Evolutionary conservation across 2,329 filamentous ascomycete genomes (phyloP).

Genomic region (Elsinoe necatrix): DNA sequence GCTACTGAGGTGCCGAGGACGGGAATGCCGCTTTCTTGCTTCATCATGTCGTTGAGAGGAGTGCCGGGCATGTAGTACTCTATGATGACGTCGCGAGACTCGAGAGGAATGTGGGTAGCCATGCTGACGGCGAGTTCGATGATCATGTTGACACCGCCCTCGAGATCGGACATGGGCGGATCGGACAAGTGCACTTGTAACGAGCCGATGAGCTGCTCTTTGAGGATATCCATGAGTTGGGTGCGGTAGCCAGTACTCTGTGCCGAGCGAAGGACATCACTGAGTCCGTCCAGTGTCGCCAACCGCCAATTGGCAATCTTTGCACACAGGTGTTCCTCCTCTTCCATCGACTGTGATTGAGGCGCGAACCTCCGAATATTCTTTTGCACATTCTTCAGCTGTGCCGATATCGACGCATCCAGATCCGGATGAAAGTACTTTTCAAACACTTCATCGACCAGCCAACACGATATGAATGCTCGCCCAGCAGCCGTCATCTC

Average conservation of each 20-base stretch:
- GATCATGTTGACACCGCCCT: constrained; percentile 85
- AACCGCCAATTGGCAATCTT: constrained; percentile 92
- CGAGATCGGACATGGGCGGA: constrained; percentile 70
- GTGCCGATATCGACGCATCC: constrained; percentile 63
- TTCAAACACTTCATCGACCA: constrained; percentile 85
- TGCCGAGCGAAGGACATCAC: constrained; percentile 57
- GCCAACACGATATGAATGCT: constrained; percentile 79
- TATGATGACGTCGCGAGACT: constrained; percentile 83
- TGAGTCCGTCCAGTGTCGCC: constrained; percentile 84
- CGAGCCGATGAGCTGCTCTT: constrained; percentile 59
- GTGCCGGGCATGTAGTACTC: constrained; percentile 76
- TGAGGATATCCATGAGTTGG: constrained; percentile 49
- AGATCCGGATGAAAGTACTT: constrained; percentile 87
- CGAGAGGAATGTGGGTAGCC: constrained; percentile 74
- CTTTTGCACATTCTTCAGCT: constrained; percentile 77
- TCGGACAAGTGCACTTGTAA: constrained; percentile 67
- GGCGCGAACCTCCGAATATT: constrained; percentile 75
- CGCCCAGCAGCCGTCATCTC: constrained; percentile 96
- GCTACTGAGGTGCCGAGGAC: constrained; percentile 37
- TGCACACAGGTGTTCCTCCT: constrained; percentile 76
- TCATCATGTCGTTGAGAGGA: constrained; percentile 68
- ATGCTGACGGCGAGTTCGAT: constrained; percentile 84
- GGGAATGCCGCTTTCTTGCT: constrained; percentile 57
- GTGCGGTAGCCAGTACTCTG: constrained; percentile 58
- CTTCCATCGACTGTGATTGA: constrained; percentile 67